Conservation (phyloP, 2,329 filamentous ascomycete genomes). For the Neophaeococcomyces mojaviensis region DNA sequence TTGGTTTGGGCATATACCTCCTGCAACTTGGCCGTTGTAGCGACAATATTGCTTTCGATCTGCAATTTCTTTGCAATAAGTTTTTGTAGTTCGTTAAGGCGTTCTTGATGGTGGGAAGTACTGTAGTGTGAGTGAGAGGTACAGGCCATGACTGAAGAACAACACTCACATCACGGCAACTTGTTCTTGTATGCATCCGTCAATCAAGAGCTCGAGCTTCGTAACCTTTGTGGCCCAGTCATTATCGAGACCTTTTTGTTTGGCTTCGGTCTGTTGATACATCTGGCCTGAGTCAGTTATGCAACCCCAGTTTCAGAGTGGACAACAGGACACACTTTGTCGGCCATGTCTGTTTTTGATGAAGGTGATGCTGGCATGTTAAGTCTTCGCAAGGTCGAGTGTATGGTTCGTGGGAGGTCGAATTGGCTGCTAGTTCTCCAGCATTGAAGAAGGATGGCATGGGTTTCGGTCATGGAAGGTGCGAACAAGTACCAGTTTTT, state of each 20-base stretch:
- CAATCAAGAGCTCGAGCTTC: not conserved
- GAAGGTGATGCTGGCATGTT: too few species aligned
- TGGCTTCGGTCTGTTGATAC: not conserved
- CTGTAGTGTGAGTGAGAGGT: not conserved
- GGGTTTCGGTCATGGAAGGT: too few species aligned
- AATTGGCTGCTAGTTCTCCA: too few species aligned
- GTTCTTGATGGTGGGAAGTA: not conserved
- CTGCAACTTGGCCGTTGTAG: not conserved
- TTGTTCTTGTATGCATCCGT: not conserved
- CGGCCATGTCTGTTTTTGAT: not conserved
- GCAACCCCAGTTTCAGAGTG: not conserved
- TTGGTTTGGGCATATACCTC: not conserved
- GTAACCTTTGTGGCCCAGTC: not conserved
- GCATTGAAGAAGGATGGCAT: too few species aligned
- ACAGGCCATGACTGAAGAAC: not conserved
- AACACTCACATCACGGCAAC: not conserved
- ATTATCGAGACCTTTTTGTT: not conserved
- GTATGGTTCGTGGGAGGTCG: too few species aligned
- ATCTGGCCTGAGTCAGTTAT: not conserved
- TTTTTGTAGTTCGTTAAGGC: not conserved
- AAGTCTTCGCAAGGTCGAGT: too few species aligned
- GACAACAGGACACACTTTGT: not conserved
- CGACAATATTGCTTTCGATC: slow-evolving; percentile 1
- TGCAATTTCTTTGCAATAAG: not conserved
- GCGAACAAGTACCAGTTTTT: too few species aligned